Evolutionary conservation across 192 early-diverging fungal species (phyloP).

Genomic region (Backusella sp.): DNA sequence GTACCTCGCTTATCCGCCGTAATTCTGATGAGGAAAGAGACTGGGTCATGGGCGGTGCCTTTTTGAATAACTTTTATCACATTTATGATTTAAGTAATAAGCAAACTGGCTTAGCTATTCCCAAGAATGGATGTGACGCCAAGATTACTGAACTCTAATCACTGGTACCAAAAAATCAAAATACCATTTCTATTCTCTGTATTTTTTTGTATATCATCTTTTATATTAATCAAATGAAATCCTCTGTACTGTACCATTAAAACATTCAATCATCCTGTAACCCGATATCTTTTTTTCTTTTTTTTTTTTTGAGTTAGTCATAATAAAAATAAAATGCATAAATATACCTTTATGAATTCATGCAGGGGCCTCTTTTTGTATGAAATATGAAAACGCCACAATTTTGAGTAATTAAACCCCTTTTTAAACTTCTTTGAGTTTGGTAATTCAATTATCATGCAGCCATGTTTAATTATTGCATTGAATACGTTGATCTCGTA

Average conservation of each 20-base stretch:
- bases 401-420: too few species aligned
- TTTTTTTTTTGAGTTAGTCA: too few species aligned
- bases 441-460: too few species aligned
- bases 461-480: too few species aligned
- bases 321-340: not conserved
- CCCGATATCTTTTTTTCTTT: not conserved
- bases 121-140: slow-evolving; percentile 15
- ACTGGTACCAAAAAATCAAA: not conserved
- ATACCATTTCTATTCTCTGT: not conserved
- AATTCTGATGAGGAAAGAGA: slow-evolving; percentile 1
- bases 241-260: not conserved
- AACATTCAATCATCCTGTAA: not conserved
- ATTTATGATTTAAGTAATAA: slow-evolving; percentile 27
- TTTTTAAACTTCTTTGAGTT: too few species aligned
- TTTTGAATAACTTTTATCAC: slow-evolving; percentile 32
- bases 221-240: not conserved
- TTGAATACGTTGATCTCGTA: too few species aligned
- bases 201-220: not conserved
- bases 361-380: not conserved
- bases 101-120: slow-evolving; percentile 28
- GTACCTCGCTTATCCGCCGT: slow-evolving; percentile 17
- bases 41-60: slow-evolving; percentile 30
- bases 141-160: slow-evolving; percentile 15
- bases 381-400: too few species aligned
- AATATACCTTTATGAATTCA: not conserved